Evolutionary conservation across 108 stramenopile genomes (phyloP), one percentile per base, ranked within the genome.

Genomic region (Nitzschia sp.): DNA sequence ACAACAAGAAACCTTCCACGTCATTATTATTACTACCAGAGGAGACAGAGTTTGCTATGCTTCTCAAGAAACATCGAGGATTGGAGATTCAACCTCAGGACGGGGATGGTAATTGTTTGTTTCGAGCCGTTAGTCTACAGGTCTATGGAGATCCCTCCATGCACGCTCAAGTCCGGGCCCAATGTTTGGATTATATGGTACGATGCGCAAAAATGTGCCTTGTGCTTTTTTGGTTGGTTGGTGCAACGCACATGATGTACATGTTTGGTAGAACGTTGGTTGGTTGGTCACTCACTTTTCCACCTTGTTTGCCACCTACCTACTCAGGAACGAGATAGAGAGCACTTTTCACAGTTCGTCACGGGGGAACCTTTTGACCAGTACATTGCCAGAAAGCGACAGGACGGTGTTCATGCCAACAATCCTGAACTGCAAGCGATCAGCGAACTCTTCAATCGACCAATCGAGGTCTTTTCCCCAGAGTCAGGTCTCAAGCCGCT

Each of bases 21-120:
- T 34, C 29, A 34, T 1, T 34, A 34, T 34, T 34, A 5, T 34
- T 34, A 5, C 5, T 34, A 34, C 29, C 29, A 5, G 29, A 34
- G 5, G 29, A 34, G 29, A 2, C 26, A 34, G 39, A 59, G 3
- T 82, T 82, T 53, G 56, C 25, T 6, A 41, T 48, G 25, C 71
- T 64, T 12, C 54, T 79, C 15, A 76, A 81, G 51, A 70, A 67
- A 63, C 53, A 60, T 15, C 71, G 68, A 9, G 80, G 80, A 40
- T 78, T 93, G 21, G 89, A 90, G 64, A 80, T 90, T 34, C 44
- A 48, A 9, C 74, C 77, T 57, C 86, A 89, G 75, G 86, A 81
- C 41, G 95, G 96, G 15, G 98, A 99, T 73, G 98, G 98, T 0
- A 99, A 99, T 65, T 98, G 98, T 69, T 69, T 99, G 51, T 99